Conservation (phyloP, 2,329 filamentous ascomycete genomes). For the Penicillium corylophilum region DNA sequence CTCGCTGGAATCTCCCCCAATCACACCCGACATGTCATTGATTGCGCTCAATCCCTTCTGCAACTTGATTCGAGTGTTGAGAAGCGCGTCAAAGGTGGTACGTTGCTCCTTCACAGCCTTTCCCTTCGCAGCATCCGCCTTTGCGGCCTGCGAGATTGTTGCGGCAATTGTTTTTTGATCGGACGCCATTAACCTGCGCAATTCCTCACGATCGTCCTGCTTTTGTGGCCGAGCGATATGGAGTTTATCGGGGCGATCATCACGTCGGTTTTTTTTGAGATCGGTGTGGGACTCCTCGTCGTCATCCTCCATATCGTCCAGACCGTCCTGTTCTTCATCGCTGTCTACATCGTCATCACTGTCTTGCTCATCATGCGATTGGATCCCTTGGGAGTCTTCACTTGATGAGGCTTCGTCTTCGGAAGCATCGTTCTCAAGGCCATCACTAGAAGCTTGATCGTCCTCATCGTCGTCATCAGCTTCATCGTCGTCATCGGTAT, state of each 20-base stretch:
- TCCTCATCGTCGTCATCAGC: slow-evolving; percentile 6
- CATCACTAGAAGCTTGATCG: slow-evolving; percentile 8
- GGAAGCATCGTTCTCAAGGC: slow-evolving; percentile 4
- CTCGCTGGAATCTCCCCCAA: slow-evolving; percentile 29
- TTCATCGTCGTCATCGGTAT: slow-evolving; percentile 30
- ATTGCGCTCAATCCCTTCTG: slow-evolving; percentile 85
- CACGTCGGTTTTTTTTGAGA: slow-evolving; percentile 25
- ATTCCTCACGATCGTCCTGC: slow-evolving; percentile 53
- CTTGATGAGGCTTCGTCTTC: slow-evolving; percentile 12
- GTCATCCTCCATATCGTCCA: slow-evolving; percentile 26
- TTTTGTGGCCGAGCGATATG: neutral
- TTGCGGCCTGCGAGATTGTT: slow-evolving; percentile 64
- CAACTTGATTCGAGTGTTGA: slow-evolving; percentile 87
- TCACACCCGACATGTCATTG: slow-evolving; percentile 65
- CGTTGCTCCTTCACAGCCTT: slow-evolving; percentile 82
- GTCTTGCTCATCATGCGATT: slow-evolving; percentile 3
- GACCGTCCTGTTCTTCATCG: slow-evolving; percentile 27
- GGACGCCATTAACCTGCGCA: slow-evolving; percentile 66
- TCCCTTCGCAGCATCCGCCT: slow-evolving; percentile 80
- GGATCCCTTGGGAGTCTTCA: too few species aligned
- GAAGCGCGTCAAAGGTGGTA: slow-evolving; percentile 78
- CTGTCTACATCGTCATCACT: neutral
- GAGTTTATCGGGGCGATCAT: too few species aligned
- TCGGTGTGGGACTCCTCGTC: slow-evolving; percentile 35
- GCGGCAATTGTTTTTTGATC: slow-evolving; percentile 66